Base-by-base conservation (phyloP, 2,329 filamentous ascomycete species). In the Colletotrichum sansevieriae region DNA sequence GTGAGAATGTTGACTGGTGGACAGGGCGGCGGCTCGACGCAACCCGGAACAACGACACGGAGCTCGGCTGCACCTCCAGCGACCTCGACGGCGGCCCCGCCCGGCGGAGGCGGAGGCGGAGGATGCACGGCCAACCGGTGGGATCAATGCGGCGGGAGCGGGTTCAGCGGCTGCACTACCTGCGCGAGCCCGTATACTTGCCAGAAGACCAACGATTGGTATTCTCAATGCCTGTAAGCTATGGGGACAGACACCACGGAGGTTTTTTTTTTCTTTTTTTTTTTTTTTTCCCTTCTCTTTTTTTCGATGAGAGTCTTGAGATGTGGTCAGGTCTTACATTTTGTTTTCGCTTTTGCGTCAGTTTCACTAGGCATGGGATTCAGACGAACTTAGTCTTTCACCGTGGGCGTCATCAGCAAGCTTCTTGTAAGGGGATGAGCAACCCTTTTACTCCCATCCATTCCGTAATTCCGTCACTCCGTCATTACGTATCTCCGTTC, bases 71-170 rank as follows among this genome's bases (percentile, higher is more conserved):
- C 68, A 22, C 65, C 68, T 13, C 55, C 68, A 33, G 56, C 65
- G 12, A 69, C 68, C 3, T 59, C 68, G n/a, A 68, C 68, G 12
- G 68, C 68, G 15, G 44, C 47, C 10, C 41, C 65, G 61, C 60
- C 68, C n/a, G 39, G 52, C 29, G 54, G 54, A 10, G 25, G 52
- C 29, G 54, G 54, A 10, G 25, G 52, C 54, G 66, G 66, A 2
- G 66, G 66, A 0, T 70, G 68, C 39, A 37, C 68, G 49, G 62
- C 43, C 3, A 52, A 57, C 9, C 52, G 68, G 47, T 72, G 71
- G 70, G 71, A 65, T 35, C 71, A 72, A 54, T 72, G 71, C 56
- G 71, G 71, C 18, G 71, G 71, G 6, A 73, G 66, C 57, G 72
- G 63, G 9, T 72, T 44, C n/a, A 61, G 46, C 22, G 71, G 71